A percentile compares a stretch with the other conserved stretches of the same genome.
Evolutionary conservation across 805 yeast species (phyloP).

Genomic region (Candida ponderosae): DNA sequence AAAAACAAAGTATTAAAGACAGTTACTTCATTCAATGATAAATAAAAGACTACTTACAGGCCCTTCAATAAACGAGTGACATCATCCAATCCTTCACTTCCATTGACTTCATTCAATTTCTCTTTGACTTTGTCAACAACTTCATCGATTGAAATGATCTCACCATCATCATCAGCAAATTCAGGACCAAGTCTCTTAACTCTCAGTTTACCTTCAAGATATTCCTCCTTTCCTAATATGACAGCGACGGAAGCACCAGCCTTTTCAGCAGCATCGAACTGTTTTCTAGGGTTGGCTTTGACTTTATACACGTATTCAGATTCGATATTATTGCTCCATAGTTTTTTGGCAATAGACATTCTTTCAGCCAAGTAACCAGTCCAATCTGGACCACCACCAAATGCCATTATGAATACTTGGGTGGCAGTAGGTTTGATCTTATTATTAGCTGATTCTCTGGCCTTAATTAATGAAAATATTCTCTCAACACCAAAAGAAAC

Average conservation of each 20-base stretch:
- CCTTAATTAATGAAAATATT: conserved; percentile 80
- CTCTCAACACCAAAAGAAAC: conserved; percentile 96
- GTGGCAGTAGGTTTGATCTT: conserved; percentile 76
- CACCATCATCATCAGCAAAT: conserved; percentile 83
- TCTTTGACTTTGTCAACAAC: conserved; percentile 46
- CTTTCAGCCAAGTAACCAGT: conserved; percentile 87
- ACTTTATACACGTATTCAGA: conserved; percentile 88
- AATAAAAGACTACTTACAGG: conserved; percentile 24
- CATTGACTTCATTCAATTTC: conserved; percentile 41
- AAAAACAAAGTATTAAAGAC: too few species aligned
- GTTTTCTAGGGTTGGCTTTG: conserved; percentile 92
- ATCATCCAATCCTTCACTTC: conserved; percentile 49
- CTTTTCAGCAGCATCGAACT: conserved; percentile 96
- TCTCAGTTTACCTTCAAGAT: conserved; percentile 64
- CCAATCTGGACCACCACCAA: conserved; percentile 98
- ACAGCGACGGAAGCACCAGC: conserved; percentile 87
- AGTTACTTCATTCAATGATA: too few species aligned
- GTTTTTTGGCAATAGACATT: conserved; percentile 71
- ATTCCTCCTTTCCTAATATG: conserved; percentile 94
- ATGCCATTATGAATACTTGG: conserved; percentile 94
- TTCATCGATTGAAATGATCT: conserved; percentile 54
- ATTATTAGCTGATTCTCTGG: conserved; percentile 56
- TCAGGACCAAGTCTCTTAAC: conserved; percentile 88
- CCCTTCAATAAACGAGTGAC: conserved; percentile 56
- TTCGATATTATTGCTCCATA: conserved; percentile 88